A percentile compares a stretch with the other conserved stretches of the same genome.
Conservation (phyloP, 2,329 filamentous ascomycete genomes). For the Plectosphaerella plurivora region DNA sequence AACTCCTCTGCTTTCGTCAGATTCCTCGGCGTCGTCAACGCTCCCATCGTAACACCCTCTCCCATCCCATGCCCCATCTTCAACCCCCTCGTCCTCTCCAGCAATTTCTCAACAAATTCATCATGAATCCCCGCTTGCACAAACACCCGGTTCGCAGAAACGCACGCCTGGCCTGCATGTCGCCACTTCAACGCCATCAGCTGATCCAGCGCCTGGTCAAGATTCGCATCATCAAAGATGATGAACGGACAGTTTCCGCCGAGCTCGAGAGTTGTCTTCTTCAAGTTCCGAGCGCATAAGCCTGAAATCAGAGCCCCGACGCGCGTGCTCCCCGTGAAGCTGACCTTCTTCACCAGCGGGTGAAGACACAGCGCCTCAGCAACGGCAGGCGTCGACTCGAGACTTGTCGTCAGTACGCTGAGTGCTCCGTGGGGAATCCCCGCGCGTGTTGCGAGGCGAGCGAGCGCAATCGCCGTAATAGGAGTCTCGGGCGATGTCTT, state of each 20-base stretch:
- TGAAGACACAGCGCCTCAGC: conserved; percentile 43
- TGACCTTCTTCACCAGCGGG: conserved; percentile 55
- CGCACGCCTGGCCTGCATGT: conserved; percentile 36
- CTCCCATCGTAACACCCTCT: conserved; percentile 54
- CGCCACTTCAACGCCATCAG: conserved; percentile 39
- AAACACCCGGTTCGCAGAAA: conserved; percentile 41
- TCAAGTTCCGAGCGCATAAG: conserved; percentile 59
- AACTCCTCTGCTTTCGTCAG: conserved; percentile 54
- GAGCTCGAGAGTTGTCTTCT: conserved; percentile 64
- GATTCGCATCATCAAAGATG: conserved; percentile 63
- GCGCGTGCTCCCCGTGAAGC: conserved; percentile 70
- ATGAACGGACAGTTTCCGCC: conserved; percentile 67
- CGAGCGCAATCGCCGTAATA: conserved; percentile 65
- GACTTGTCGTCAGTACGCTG: conserved; percentile 40
- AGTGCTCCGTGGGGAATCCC: conserved; percentile 74
- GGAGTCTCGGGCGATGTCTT: conserved; percentile 74
- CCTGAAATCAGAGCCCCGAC: conserved; percentile 65
- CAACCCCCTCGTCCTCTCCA: conserved; percentile 46
- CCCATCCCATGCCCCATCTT: conserved; percentile 58
- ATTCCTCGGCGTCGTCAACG: conserved; percentile 50
- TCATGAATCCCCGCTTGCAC: conserved; percentile 49
- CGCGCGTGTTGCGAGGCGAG: conserved; percentile 62
- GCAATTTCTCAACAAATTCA: conserved; percentile 51
- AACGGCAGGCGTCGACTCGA: conserved; percentile 37
- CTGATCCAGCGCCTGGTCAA: conserved; percentile 54